Evolutionary conservation across 768 basidiomycete genomes (phyloP), one percentile per base, ranked within the genome.

Genomic region (Mycena haematopus): DNA sequence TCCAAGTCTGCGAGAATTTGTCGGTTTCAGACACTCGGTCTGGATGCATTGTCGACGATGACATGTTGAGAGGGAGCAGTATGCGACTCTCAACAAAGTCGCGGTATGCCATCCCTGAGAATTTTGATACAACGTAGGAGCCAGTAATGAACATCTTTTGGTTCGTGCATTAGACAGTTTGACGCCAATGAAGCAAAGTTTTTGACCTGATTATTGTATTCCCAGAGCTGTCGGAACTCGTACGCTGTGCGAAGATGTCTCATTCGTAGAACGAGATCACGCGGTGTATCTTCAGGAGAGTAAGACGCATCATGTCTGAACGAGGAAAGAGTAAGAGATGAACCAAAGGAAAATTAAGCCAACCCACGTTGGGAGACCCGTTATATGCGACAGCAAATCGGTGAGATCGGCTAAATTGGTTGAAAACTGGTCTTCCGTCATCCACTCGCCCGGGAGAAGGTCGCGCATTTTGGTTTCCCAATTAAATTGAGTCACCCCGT

Each of bases 371-470:
- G 40, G 40, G 40, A 42, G n/a, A 19, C 40, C 40, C 17, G 40
- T 42, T 19, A 42, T 19, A 42, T 42, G 40, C 7, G 40, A 42
- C 19, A 42, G 40, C n/a, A 42, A 15, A 63, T 81, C 80, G 0
- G 65, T 67, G 19, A 80, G 45, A 46, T 70, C 74, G 2, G 76
- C 76, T 60, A 75, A 73, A n/a, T 73, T 56, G 36, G 65, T 76
- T 0, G 82, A 77, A 73, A 75, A 79, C 17, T 72, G 65, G 63
- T 83, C 80, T 64, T 71, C 71, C 19, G 82, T 73, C 57, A 67
- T 52, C 81, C 82, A 84, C 22, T 78, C 73, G 4, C 52, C 67
- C 0, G 79, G 79, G 1, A 83, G 69, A 9, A 82, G 15, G 42
- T 79, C 76, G 22, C 51, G 62, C 45, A 81, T 35, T 60, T 73